Evolutionary conservation across 2,329 filamentous ascomycete genomes (phyloP), one percentile per base, ranked within the genome.

Genomic region (Fusarium odoratissimum): DNA sequence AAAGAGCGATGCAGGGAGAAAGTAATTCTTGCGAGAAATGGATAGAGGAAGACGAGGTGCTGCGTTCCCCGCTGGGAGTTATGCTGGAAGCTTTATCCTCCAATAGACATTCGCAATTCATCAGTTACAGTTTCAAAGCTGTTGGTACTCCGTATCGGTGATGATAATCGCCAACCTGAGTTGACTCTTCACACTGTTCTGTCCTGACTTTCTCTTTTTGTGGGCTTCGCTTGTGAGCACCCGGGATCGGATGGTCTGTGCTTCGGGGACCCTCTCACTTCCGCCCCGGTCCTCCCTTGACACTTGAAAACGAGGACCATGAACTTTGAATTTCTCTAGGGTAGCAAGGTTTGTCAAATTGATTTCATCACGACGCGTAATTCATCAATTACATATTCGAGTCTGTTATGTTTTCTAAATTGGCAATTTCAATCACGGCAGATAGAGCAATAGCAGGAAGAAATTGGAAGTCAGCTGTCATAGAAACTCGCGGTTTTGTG

Each of bases 161-260:
- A 48, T 31, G 45, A 65, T 57, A 44, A 54, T 60, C 58, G n/a
- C 35, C 45, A 33, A 60, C 49, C 45, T 62, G 57, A 37, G 30
- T 42, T 42, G 23, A 28, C 44, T 45, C 23, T 19, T 45, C 62
- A 38, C 58, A 64, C 52, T 67, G 46, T 67, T 19, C 25, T 59
- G 31, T 52, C 21, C 49, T 40, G 23, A 25, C 58, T 60, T 62
- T 69, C 44, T 38, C 60, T 28, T 75, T 75, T 75, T 75, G 72
- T 75, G 73, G 71, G 51, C 67, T 76, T 76, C 72, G 69, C 74
- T 76, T 76, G 45, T 41, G 40, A 35, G 30, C 55, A 64, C 69
- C 72, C 67, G 65, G 42, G 65, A 73, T 67, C 68, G 30, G 35
- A 49, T 76, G 74, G 71, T 59, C 74, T 58, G 74, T 75, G 74